Conservation (phyloP, 495 filamentous ascomycete genomes). For the Cairneyella variabilis region DNA sequence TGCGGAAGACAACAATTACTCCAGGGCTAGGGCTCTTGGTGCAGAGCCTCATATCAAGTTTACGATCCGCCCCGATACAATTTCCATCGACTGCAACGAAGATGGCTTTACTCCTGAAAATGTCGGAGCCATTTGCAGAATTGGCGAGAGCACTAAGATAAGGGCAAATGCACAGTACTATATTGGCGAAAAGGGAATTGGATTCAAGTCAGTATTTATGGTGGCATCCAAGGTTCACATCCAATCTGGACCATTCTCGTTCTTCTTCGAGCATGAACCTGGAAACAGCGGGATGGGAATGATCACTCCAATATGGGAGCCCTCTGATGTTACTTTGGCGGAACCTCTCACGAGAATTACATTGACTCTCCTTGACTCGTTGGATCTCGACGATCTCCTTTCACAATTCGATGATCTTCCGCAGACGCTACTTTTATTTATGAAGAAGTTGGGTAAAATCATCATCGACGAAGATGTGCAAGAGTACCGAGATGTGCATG, state of each 20-base stretch:
- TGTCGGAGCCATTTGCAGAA: constrained; percentile 33
- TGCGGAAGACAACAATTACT: constrained; percentile 40
- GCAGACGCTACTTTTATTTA: too few relatives aligned
- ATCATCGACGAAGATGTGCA: constrained; percentile 11
- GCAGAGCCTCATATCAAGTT: constrained; percentile 26
- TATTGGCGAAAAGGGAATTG: constrained; percentile 45
- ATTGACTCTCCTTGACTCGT: too few relatives aligned
- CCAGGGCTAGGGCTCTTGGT: not conserved
- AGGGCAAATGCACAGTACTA: constrained; percentile 23
- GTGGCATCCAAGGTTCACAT: constrained; percentile 37
- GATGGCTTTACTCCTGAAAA: constrained; percentile 35
- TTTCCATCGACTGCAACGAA: constrained; percentile 38
- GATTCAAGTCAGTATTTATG: constrained; percentile 47
- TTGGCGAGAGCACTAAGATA: constrained; percentile 39
- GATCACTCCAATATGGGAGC: constrained; percentile 37
- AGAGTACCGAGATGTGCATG: too few relatives aligned
- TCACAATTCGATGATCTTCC: too few relatives aligned
- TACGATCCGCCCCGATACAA: constrained; percentile 20
- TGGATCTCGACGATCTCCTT: too few relatives aligned
- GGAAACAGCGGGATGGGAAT: constrained; percentile 39
- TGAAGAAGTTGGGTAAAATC: too few relatives aligned
- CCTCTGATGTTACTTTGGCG: not conserved
- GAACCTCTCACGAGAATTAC: not conserved
- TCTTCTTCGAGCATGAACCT: constrained; percentile 34
- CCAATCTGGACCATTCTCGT: constrained; percentile 35